These are phyloP conservation scores for Hypholoma sublateritium DNA, from an alignment of 768 basidiomycete genomes.

Conservation along the genomic window DNA sequence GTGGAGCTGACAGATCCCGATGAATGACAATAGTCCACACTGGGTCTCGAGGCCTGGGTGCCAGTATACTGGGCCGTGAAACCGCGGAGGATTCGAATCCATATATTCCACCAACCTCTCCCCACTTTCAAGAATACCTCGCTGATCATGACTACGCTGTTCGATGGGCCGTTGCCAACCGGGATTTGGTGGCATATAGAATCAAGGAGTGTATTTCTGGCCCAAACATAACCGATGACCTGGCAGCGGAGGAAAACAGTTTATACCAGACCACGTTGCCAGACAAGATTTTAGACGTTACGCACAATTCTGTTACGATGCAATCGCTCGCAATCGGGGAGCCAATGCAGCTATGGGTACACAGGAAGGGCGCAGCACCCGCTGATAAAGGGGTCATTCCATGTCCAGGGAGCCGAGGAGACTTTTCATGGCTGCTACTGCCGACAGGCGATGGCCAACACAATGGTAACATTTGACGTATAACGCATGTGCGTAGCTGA, in stretches of 20 bases:
- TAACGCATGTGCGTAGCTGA: neutral
- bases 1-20: neutral
- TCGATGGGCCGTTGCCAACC: slow-evolving; percentile 37
- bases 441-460: slow-evolving; percentile 33
- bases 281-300: slow-evolving; percentile 34
- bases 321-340: slow-evolving; percentile 16
- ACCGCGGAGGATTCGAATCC: slow-evolving; percentile 33
- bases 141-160: slow-evolving; percentile 36
- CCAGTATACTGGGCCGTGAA: slow-evolving; percentile 28
- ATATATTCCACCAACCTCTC: slow-evolving; percentile 29
- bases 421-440: slow-evolving; percentile 34
- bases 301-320: slow-evolving; percentile 36
- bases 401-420: slow-evolving; percentile 37
- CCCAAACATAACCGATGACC: neutral
- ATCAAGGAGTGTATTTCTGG: slow-evolving; percentile 27
- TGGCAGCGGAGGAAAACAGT: neutral
- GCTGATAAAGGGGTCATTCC: slow-evolving; percentile 31
- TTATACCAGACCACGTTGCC: slow-evolving; percentile 8
- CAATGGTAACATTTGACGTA: slow-evolving; percentile 24
- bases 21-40: slow-evolving; percentile 28
- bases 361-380: slow-evolving; percentile 40
- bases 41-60: slow-evolving; percentile 37
- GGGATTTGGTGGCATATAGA: slow-evolving; percentile 37
- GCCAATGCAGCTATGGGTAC: slow-evolving; percentile 30
- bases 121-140: slow-evolving; percentile 29